Evolutionary conservation across 805 yeast species (phyloP).

Genomic region (Candida nemodendra): DNA sequence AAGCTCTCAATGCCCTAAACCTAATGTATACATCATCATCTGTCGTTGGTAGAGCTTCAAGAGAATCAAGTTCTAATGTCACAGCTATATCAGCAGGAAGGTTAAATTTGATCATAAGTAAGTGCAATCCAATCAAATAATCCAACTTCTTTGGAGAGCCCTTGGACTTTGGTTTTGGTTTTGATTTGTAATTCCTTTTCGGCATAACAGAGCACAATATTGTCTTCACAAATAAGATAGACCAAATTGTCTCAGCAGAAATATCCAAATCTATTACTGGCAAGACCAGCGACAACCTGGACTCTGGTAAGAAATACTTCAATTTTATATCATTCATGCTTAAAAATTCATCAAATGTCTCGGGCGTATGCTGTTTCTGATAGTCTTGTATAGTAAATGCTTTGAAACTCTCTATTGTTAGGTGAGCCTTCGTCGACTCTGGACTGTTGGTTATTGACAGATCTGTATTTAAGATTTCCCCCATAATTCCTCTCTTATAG

Average conservation of each 20-base stretch:
- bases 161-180: not conserved
- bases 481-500: slow-evolving; percentile 28
- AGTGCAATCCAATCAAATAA: slow-evolving; percentile 22
- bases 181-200: not conserved
- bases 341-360: slow-evolving; percentile 13
- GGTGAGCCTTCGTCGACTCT: slow-evolving; percentile 6
- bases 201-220: slow-evolving; percentile 16
- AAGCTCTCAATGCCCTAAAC: slow-evolving; percentile 27
- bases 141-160: slow-evolving; percentile 5
- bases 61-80: slow-evolving; percentile 29
- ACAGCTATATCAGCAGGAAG: slow-evolving; percentile 30
- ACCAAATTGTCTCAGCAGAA: slow-evolving; percentile 34
- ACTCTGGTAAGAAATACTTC: slow-evolving; percentile 14
- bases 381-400: slow-evolving; percentile 23
- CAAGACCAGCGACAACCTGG: slow-evolving; percentile 20
- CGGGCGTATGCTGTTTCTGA: slow-evolving; percentile 10
- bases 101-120: slow-evolving; percentile 23
- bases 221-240: slow-evolving; percentile 26
- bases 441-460: slow-evolving; percentile 4
- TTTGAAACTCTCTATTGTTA: slow-evolving; percentile 9
- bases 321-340: slow-evolving; percentile 9
- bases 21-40: slow-evolving; percentile 14
- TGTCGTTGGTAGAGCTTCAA: slow-evolving; percentile 22
- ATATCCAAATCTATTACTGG: slow-evolving; percentile 28
- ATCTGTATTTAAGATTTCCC: slow-evolving; percentile 6